Evolutionary conservation across 345 rosid genomes (phyloP).

Genomic region (Aquilaria malaccensis): DNA sequence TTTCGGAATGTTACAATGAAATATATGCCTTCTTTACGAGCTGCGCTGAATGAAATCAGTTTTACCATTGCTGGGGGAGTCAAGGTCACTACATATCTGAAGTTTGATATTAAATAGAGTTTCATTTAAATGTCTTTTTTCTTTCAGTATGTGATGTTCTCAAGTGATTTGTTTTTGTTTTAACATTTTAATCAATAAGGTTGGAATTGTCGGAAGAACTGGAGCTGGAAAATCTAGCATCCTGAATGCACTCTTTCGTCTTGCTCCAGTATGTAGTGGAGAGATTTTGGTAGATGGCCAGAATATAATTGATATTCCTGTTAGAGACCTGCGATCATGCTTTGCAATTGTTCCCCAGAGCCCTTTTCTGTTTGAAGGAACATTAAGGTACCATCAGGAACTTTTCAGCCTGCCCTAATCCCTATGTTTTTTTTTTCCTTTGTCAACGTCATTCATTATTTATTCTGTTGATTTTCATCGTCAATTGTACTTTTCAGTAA

Average conservation of each 20-base stretch:
- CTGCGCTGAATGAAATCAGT: constrained; percentile 52
- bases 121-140: constrained; percentile 7
- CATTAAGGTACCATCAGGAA: constrained; percentile 43
- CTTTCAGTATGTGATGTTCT: not conserved
- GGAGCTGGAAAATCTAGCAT: constrained; percentile 94
- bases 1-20: constrained; percentile 78
- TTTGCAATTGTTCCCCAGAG: constrained; percentile 87
- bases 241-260: constrained; percentile 85
- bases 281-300: constrained; percentile 65
- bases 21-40: constrained; percentile 63
- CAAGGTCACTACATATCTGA: constrained; percentile 39
- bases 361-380: constrained; percentile 85
- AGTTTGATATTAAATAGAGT: not conserved
- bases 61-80: constrained; percentile 61
- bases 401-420: not conserved
- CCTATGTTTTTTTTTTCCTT: not conserved
- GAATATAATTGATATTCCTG: constrained; percentile 49
- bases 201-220: constrained; percentile 89
- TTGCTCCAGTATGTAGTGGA: constrained; percentile 54
- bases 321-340: constrained; percentile 72
- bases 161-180: not conserved
- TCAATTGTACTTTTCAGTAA: not conserved
- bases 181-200: constrained; percentile 32
- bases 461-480: not conserved
- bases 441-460: not conserved